Percentiles rank a stretch among this genome's conserved stretches.
These are phyloP conservation scores for Eragrostis tef DNA, from an alignment of 202 grass and related monocot species.

Conservation along the genomic window DNA sequence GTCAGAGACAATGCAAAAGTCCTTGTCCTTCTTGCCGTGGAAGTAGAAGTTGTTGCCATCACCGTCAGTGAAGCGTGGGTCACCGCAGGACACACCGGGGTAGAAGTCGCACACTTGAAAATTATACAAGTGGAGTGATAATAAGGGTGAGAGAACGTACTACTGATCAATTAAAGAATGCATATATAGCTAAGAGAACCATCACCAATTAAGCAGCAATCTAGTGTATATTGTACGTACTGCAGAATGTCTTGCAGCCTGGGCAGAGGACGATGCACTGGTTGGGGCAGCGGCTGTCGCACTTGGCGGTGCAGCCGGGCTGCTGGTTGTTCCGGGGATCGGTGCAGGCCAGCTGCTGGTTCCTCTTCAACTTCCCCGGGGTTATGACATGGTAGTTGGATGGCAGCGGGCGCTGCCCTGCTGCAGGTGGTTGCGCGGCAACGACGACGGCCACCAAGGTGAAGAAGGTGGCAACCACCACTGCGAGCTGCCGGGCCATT, in stretches of 20 bases:
- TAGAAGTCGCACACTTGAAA: constrained; percentile 50
- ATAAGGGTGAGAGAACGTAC: too few relatives aligned
- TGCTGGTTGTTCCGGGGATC: not conserved
- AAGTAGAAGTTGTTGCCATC: constrained; percentile 88
- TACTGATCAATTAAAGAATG: too few relatives aligned
- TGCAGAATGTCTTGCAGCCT: constrained; percentile 49
- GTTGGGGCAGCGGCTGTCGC: constrained; percentile 45
- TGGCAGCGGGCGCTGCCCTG: not conserved
- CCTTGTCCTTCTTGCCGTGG: constrained; percentile 62
- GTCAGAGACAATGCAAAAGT: constrained; percentile 67
- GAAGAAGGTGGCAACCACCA: not conserved
- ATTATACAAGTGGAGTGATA: too few relatives aligned
- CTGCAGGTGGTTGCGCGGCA: not conserved
- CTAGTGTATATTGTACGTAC: too few relatives aligned
- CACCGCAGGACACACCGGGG: constrained; percentile 50
- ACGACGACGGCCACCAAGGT: not conserved
- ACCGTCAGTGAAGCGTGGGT: constrained; percentile 72
- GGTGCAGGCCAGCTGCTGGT: not conserved
- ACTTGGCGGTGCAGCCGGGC: constrained; percentile 19
- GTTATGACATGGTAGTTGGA: not conserved
- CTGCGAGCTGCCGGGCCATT: not conserved
- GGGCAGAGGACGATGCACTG: constrained; percentile 51
- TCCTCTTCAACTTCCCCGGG: not conserved
- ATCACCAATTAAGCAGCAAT: too few relatives aligned
- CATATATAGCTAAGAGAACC: too few relatives aligned